Conservation (phyloP, 225 moss, liverwort and hornwort genomes). For the Climacium dendroides region DNA sequence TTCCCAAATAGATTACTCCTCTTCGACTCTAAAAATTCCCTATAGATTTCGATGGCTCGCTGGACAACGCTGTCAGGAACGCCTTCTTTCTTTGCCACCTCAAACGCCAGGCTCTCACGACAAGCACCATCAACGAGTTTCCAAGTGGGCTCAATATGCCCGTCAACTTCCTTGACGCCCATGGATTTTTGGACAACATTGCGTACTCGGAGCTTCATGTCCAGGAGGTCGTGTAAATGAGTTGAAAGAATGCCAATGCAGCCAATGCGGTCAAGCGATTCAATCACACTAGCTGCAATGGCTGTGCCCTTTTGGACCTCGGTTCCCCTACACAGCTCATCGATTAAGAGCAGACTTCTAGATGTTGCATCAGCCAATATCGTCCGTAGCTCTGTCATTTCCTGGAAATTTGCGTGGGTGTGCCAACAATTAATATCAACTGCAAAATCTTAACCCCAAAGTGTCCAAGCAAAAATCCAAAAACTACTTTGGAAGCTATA, state of each 20-base stretch:
- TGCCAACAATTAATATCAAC: not conserved
- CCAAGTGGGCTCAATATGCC: conserved; percentile 69
- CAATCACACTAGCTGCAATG: conserved; percentile 88
- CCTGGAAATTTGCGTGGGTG: conserved; percentile 9
- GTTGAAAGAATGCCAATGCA: conserved; percentile 92
- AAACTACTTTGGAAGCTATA: not conserved
- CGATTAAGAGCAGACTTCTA: conserved; percentile 73
- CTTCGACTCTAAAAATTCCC: not conserved
- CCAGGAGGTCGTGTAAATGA: conserved; percentile 86
- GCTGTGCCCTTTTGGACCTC: conserved; percentile 95
- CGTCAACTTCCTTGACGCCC: conserved; percentile 44
- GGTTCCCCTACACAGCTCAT: conserved; percentile 91
- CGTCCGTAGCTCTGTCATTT: conserved; percentile 94
- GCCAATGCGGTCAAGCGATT: conserved; percentile 64
- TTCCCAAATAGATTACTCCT: not conserved
- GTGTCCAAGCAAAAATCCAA: not conserved
- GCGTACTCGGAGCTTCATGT: conserved; percentile 58
- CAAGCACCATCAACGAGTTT: conserved; percentile 79
- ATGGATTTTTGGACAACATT: conserved; percentile 76
- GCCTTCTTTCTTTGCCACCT: conserved; percentile 87
- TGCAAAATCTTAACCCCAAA: not conserved
- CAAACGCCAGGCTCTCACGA: conserved; percentile 89
- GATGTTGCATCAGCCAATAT: conserved; percentile 66
- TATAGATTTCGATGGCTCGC: conserved; percentile 62
- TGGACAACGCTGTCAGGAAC: conserved; percentile 58